Evolutionary conservation across 2,329 filamentous ascomycete species (phyloP).

Genomic region (Polytolypa hystricis): DNA sequence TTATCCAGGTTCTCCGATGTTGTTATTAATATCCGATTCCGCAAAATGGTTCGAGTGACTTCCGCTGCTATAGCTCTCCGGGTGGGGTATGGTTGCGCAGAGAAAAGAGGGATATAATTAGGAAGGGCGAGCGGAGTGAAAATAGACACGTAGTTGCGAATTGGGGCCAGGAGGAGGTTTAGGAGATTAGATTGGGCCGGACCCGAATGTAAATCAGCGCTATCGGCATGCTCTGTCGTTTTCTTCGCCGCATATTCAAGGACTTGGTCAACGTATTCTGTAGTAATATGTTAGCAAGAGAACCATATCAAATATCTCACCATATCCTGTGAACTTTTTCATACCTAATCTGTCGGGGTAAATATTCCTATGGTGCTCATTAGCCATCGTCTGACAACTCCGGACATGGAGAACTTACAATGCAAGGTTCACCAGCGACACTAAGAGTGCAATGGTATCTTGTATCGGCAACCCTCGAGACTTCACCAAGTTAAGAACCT

Average conservation of each 20-base stretch:
- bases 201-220: constrained; percentile 84
- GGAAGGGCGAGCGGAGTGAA: constrained; percentile 94
- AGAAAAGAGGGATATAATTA: constrained; percentile 78
- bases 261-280: constrained; percentile 88
- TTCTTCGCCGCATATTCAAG: constrained; percentile 80
- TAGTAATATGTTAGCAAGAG: constrained; percentile 8
- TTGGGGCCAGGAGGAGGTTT: constrained; percentile 77
- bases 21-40: constrained; percentile 68
- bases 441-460: constrained; percentile 84
- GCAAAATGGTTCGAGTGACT: constrained; percentile 70
- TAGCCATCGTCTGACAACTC: constrained; percentile 3
- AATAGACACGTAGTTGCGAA: constrained; percentile 81
- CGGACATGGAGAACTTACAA: constrained; percentile 41
- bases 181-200: constrained; percentile 81
- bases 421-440: constrained; percentile 87
- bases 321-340: not conserved
- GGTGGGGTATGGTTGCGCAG: constrained; percentile 87
- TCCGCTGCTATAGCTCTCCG: constrained; percentile 83
- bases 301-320: not conserved
- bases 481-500: constrained; percentile 87
- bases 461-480: constrained; percentile 84
- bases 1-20: constrained; percentile 74
- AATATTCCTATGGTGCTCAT: constrained; percentile 54
- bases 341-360: constrained; percentile 67
- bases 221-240: constrained; percentile 80